A percentile compares a stretch with the other conserved stretches of the same genome.
These are phyloP conservation scores for Kwoniella newhampshirensis DNA, from an alignment of 768 basidiomycete species.

Conservation along the genomic window DNA sequence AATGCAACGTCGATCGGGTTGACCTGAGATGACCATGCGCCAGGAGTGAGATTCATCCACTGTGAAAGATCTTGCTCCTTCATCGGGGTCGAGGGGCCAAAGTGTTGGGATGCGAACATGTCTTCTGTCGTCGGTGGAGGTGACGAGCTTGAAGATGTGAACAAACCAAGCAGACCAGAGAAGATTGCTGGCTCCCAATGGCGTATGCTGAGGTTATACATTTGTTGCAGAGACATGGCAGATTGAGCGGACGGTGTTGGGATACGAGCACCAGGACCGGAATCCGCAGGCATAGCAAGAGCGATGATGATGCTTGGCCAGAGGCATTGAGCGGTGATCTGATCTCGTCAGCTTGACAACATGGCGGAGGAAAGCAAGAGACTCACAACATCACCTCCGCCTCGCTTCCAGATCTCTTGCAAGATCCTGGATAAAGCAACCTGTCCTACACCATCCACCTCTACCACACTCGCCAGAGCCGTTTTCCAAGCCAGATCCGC, in stretches of 20 bases:
- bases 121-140: constrained; percentile 2
- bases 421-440: constrained; percentile 34
- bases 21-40: constrained; percentile 25
- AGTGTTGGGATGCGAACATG: constrained; percentile 9
- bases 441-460: constrained; percentile 42
- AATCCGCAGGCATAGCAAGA: constrained; percentile 17
- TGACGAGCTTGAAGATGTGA: constrained; percentile 4
- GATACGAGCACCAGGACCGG: constrained; percentile 17
- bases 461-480: constrained; percentile 39
- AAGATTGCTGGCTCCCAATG: constrained; percentile 45
- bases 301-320: constrained; percentile 39
- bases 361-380: background rate
- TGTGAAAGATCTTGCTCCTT: constrained; percentile 35
- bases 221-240: constrained; percentile 32
- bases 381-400: constrained; percentile 44
- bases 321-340: constrained; percentile 35
- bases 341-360: background rate
- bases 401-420: constrained; percentile 44
- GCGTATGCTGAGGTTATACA: constrained; percentile 46
- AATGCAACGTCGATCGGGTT: background rate
- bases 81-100: constrained; percentile 34
- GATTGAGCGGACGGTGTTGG: constrained; percentile 35
- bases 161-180: constrained; percentile 37
- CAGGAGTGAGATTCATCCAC: constrained; percentile 43
- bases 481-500: constrained; percentile 44